A percentile compares a stretch with the other conserved stretches of the same genome.
phyloP scores from a whole-genome alignment of 768 basidiomycete species.

The Pulveroboletus sp. region DNA sequence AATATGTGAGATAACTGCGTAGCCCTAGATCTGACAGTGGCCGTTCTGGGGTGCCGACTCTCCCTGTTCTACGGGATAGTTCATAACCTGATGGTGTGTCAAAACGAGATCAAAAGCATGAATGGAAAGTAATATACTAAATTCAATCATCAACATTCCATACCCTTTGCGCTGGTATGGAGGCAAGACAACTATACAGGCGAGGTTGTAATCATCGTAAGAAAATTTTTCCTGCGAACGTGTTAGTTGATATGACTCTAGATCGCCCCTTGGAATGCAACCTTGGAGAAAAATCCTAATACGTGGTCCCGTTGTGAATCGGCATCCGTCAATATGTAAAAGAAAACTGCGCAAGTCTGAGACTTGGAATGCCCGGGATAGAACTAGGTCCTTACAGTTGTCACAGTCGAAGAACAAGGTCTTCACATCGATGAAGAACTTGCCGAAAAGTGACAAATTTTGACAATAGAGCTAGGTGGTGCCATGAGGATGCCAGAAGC shows the following conservation, averaged over 20 bases:
- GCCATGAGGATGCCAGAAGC: neutral
- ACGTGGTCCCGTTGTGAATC: constrained; percentile 76
- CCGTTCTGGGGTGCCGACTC: constrained; percentile 88
- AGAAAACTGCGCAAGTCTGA: constrained; percentile 49
- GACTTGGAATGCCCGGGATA: neutral
- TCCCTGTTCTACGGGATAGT: constrained; percentile 72
- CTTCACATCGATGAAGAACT: constrained; percentile 98
- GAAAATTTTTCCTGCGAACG: constrained; percentile 78
- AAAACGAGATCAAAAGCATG: neutral
- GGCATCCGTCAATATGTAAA: constrained; percentile 89
- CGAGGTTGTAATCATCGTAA: constrained; percentile 95
- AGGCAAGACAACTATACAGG: constrained; percentile 93
- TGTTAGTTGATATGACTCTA: neutral
- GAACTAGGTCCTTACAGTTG: constrained; percentile 53
- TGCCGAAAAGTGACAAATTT: constrained; percentile 91
- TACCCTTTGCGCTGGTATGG: constrained; percentile 88
- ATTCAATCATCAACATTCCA: constrained; percentile 96
- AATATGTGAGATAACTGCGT: constrained; percentile 84
- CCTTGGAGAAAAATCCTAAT: constrained; percentile 69
- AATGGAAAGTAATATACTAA: constrained; percentile 59
- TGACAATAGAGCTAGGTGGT: constrained; percentile 83
- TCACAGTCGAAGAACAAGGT: constrained; percentile 89
- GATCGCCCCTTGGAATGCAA: constrained; percentile 11
- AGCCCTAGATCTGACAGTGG: constrained; percentile 92
- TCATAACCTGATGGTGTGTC: constrained; percentile 68